phyloP scores from a whole-genome alignment of 805 yeast genomes.

The Saccharomycopsis schoenii region DNA sequence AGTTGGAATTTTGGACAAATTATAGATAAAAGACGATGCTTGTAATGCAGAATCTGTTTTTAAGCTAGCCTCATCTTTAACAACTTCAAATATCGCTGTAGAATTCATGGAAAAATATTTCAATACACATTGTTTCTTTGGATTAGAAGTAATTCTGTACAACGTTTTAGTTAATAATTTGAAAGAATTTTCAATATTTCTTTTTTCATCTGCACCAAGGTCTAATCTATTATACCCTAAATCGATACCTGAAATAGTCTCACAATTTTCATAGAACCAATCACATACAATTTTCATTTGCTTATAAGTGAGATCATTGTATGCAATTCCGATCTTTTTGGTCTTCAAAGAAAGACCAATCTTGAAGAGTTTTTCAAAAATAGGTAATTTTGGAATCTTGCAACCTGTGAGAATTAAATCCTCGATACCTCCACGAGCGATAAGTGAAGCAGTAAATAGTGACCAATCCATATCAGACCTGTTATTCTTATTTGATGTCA shows the following conservation, averaged over 20 bases:
- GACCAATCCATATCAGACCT: slow-evolving; percentile 81
- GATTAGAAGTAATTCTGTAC: slow-evolving; percentile 1
- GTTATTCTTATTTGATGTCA: slow-evolving; percentile 29
- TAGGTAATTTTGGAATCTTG: slow-evolving; percentile 39
- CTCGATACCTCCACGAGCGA: slow-evolving; percentile 68
- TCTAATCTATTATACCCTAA: slow-evolving; percentile 71
- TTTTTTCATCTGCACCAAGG: slow-evolving; percentile 19
- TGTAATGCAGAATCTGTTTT: slow-evolving; percentile 1
- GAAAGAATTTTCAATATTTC: slow-evolving; percentile 2
- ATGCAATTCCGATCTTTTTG: slow-evolving; percentile 66
- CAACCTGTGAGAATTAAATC: slow-evolving; percentile 80
- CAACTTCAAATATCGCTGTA: slow-evolving; percentile 7
- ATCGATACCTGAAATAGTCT: slow-evolving; percentile 58
- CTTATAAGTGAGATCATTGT: slow-evolving; percentile 49
- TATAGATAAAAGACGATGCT: slow-evolving; percentile 30
- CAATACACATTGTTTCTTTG: slow-evolving; percentile 10
- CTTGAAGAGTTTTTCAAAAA: slow-evolving; percentile 50
- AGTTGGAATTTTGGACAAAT: slow-evolving; percentile 42
- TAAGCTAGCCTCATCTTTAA: slow-evolving; percentile 6
- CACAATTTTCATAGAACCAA: slow-evolving; percentile 39
- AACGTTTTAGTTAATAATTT: background rate
- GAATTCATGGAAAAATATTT: slow-evolving; percentile 16
- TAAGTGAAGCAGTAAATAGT: slow-evolving; percentile 62
- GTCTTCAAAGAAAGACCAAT: slow-evolving; percentile 53
- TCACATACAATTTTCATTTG: slow-evolving; percentile 51